phyloP scores from a whole-genome alignment of 257 asterid genomes.

The Gynochthodes officinalis region DNA sequence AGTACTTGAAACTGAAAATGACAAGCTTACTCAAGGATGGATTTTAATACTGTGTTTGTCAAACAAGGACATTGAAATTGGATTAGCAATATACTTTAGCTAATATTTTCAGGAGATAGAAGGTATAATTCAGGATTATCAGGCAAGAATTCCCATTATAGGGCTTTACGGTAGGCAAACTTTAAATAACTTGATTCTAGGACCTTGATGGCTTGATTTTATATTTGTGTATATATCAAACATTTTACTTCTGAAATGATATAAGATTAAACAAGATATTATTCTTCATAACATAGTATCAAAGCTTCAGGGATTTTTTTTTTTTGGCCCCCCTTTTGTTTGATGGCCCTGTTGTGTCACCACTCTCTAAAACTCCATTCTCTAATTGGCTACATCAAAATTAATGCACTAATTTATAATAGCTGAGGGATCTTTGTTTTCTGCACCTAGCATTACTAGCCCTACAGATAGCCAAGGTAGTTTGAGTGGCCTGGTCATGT shows the following conservation, averaged over 20 bases:
- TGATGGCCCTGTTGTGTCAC: not conserved
- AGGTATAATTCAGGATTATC: not conserved
- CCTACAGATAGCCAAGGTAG: not conserved
- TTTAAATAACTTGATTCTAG: not conserved
- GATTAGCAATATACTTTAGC: not conserved
- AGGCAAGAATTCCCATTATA: not conserved
- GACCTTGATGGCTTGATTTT: not conserved
- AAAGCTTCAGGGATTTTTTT: not conserved
- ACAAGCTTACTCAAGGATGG: not conserved
- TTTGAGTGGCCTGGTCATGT: not conserved
- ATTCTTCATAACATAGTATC: not conserved
- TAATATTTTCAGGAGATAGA: not conserved
- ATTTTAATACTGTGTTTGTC: too few relatives aligned
- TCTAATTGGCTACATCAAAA: not conserved
- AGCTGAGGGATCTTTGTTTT: not conserved
- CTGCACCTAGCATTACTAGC: not conserved
- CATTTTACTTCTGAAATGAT: too few relatives aligned
- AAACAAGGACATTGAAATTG: not conserved
- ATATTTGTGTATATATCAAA: too few relatives aligned
- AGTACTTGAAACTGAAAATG: not conserved
- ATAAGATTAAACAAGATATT: not conserved
- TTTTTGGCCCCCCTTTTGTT: too few relatives aligned
- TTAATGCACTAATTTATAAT: not conserved
- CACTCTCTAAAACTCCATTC: not conserved
- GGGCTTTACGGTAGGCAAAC: too few relatives aligned